A percentile compares a stretch with the other conserved stretches of the same genome.
phyloP scores from a whole-genome alignment of 2,329 filamentous ascomycete genomes.

The Pezicula carpinea region DNA sequence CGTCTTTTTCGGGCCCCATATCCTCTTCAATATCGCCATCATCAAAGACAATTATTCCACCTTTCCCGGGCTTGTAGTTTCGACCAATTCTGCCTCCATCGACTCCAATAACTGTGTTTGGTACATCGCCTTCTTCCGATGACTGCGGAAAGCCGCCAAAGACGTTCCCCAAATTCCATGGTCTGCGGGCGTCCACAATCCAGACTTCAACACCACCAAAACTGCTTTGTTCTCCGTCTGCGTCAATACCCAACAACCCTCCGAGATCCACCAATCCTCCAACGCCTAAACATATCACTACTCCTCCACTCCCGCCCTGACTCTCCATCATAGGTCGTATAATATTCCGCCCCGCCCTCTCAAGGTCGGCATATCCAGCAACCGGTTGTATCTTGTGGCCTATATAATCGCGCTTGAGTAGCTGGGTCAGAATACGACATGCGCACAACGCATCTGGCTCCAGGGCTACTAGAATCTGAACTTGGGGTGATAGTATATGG shows the following conservation, averaged over 20 bases:
- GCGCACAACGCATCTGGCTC: slow-evolving; percentile 95
- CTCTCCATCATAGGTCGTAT: slow-evolving; percentile 83
- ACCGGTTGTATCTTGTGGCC: slow-evolving; percentile 96
- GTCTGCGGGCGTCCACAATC: slow-evolving; percentile 85
- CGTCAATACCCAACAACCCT: slow-evolving; percentile 69
- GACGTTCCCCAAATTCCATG: slow-evolving; percentile 92
- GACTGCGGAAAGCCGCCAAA: slow-evolving; percentile 67
- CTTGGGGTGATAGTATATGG: slow-evolving; percentile 85
- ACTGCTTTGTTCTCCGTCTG: slow-evolving; percentile 58
- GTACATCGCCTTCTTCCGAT: slow-evolving; percentile 38
- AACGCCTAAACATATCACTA: slow-evolving; percentile 88
- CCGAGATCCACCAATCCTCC: slow-evolving; percentile 88
- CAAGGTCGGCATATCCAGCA: slow-evolving; percentile 84
- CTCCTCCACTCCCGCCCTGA: slow-evolving; percentile 77
- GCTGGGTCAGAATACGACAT: slow-evolving; percentile 83
- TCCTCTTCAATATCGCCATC: slow-evolving; percentile 93
- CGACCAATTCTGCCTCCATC: slow-evolving; percentile 67
- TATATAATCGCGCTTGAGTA: slow-evolving; percentile 97
- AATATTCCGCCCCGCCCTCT: slow-evolving; percentile 71
- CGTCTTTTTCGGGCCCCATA: slow-evolving; percentile 66
- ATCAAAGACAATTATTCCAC: slow-evolving; percentile 90
- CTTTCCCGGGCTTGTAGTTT: slow-evolving; percentile 70
- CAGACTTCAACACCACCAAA: slow-evolving; percentile 90
- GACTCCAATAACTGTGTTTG: slow-evolving; percentile 59
- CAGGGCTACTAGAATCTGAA: slow-evolving; percentile 86